Evolutionary conservation across 169 alveolate species (phyloP), one percentile per base, ranked within the genome.

Genomic region (Besnoitia besnoiti): DNA sequence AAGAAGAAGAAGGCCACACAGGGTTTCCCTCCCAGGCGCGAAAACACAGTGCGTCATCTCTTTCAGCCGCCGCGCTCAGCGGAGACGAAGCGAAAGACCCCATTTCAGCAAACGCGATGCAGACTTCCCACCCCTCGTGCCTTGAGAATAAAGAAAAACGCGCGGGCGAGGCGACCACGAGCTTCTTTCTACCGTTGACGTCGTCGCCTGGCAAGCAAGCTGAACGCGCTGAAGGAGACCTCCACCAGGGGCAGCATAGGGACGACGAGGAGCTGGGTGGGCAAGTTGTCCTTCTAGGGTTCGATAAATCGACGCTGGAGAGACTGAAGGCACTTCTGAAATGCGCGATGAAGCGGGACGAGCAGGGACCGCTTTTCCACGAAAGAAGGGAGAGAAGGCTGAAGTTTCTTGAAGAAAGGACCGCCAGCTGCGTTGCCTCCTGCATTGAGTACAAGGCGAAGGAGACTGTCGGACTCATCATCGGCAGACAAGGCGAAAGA

Each of bases 381-480:
- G 84, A 73, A 4, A 24, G 84, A 39, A 33, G 84, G 0, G 84
- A 73, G 0, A 73, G 24, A 73, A 8, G 84, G 46, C 84, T 73
- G 46, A 73, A n/a, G 46, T 73, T 8, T 30, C 84, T 73, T 30
- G 73, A 55, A 55, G 73, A 55, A 55, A 12, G 73, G 73, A 39
- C 46, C 4, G 33, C 40, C 46, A n/a, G 16, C 47, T 24, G 84
- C 84, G 46, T 73, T 33, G 42, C 84, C 19, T 73, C 46, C 46
- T 73, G 84, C 44, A 24, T 33, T 0, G 84, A 73, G 33, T 73
- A 30, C 84, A 73, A 33, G 49, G 84, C 84, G 46, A 73, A 73
- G 84, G 84, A 73, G 84, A 73, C 84, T 14, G 33, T 73, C 30
- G 84, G 84, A 24, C 84, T 73, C 84, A 73, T 73, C 49, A 73